These are phyloP conservation scores for Choricystis sp. DNA, from an alignment of 139 green algal genomes.

Conservation along the genomic window DNA sequence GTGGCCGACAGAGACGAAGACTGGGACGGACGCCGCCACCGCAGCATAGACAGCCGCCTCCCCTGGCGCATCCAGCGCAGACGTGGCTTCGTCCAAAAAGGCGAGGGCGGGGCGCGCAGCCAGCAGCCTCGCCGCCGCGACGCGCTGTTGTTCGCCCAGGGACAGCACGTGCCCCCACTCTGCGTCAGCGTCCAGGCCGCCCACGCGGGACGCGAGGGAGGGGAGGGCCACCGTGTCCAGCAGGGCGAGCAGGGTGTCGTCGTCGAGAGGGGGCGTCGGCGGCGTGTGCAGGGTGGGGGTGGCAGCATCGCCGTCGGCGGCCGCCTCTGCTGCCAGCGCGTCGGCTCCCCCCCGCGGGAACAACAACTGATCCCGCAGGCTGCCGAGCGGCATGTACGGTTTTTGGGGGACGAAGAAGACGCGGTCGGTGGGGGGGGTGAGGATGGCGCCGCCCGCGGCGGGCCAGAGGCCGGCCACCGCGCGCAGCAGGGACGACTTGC, in stretches of 20 bases:
- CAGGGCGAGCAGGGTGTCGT: background rate
- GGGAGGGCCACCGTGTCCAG: background rate
- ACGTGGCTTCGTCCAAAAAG: constrained; percentile 61
- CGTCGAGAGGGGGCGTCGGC: background rate
- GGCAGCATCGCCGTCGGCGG: background rate
- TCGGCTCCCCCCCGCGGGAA: constrained; percentile 39
- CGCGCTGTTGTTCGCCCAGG: constrained; percentile 75
- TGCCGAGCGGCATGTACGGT: constrained; percentile 79
- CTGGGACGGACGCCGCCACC: constrained; percentile 21
- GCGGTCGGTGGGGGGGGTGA: constrained; percentile 3
- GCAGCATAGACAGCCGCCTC: constrained; percentile 36
- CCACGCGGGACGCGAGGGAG: constrained; percentile 4
- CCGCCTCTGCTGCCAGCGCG: background rate
- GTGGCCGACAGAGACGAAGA: constrained; percentile 62
- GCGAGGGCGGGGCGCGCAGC: constrained; percentile 34
- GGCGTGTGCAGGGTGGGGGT: background rate
- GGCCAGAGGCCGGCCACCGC: constrained; percentile 35
- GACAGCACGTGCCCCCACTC: constrained; percentile 47
- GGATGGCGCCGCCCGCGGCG: constrained; percentile 20
- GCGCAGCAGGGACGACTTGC: constrained; percentile 48
- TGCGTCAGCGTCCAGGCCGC: constrained; percentile 42
- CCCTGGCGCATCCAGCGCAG: constrained; percentile 39
- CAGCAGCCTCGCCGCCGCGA: constrained; percentile 68
- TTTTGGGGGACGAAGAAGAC: constrained; percentile 85
- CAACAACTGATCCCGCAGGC: constrained; percentile 61